Base-by-base conservation (phyloP, 2,329 filamentous ascomycete species). In the Ceratocystis destructans region DNA sequence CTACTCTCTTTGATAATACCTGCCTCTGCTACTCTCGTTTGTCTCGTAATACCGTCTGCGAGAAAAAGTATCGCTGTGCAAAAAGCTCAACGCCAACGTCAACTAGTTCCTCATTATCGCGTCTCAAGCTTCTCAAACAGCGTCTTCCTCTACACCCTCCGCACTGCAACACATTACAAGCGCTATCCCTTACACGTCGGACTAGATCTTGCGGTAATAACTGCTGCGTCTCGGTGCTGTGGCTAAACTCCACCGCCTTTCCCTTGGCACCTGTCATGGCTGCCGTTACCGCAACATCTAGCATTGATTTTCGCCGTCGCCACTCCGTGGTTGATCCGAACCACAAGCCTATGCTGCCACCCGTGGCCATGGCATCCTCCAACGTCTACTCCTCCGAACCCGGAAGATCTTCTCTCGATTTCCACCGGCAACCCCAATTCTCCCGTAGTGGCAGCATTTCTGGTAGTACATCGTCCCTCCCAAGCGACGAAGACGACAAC, bases 401-500 rank as follows among this genome's bases (percentile, higher is more conserved):
- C 28, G 48, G 37, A 22, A 20, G 68, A 25, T 66, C 65, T 25
- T 67, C 61, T 4, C 17, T 62, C 37, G 64, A 68, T 22, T 44
- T 64, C 57, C 53, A 68, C 64, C 20, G 61, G 55, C 37, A 57
- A n/a, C 45, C 64, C n/a, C 64, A 68, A 6, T 61, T 68, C 28
- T 59, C 64, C 12, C 64, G 66, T n/a, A 68, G 50, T 45, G 66
- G 64, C 59, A 68, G 66, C 22, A 68, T 66, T 61, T 68, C 66
- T 28, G 64, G 66, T 41, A 68, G 66, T 45, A 68, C 66, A 7
- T 65, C 66, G 22, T 68, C 66, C 25, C 55, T 68, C 15, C 66
- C 66, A 8, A 68, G 66, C 48, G 66, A 66, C 20, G 67, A 68
- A 57, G 71, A 74, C 25, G 74, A 74, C 25, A 70, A 72, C 20